These are phyloP conservation scores for Aspergillus sp. DNA, from an alignment of 2,329 filamentous ascomycete species.

Conservation along the genomic window DNA sequence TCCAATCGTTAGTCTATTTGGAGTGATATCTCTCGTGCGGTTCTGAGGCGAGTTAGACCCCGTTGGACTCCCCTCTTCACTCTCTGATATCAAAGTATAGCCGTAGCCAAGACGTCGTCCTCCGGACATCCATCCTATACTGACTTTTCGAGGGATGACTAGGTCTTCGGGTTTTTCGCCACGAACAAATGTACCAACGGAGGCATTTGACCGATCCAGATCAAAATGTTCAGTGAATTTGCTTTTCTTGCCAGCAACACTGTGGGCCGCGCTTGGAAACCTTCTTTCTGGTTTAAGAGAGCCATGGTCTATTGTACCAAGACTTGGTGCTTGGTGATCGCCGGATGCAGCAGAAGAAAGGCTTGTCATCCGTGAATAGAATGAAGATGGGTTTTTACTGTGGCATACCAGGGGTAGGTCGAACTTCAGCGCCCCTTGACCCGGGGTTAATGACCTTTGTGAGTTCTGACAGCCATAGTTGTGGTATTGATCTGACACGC, in stretches of 20 bases:
- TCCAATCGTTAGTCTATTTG: neutral
- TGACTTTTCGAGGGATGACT: slow-evolving; percentile 27
- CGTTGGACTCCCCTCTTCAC: slow-evolving; percentile 9
- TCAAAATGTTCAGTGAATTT: slow-evolving; percentile 31
- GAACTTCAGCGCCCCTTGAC: neutral
- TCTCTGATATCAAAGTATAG: slow-evolving; percentile 28
- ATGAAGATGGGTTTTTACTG: slow-evolving; percentile 17
- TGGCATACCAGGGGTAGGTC: neutral
- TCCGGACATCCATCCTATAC: slow-evolving; percentile 39
- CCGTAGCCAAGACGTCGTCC: slow-evolving; percentile 37
- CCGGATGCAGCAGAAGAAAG: slow-evolving; percentile 3
- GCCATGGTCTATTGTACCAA: neutral
- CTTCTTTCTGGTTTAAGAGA: no score
- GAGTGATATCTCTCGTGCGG: neutral
- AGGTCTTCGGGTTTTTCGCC: neutral
- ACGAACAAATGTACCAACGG: neutral
- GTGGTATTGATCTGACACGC: slow-evolving; percentile 3
- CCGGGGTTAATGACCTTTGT: neutral
- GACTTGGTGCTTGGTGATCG: neutral
- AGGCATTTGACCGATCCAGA: slow-evolving; percentile 5
- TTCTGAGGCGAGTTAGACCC: neutral
- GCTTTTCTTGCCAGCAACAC: slow-evolving; percentile 15
- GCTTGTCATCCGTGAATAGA: slow-evolving; percentile 21
- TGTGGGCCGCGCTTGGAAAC: neutral
- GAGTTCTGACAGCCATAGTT: neutral